Evolutionary conservation across 352 stramenopile species (phyloP).

Genomic region (Globisporangium paddicum): DNA sequence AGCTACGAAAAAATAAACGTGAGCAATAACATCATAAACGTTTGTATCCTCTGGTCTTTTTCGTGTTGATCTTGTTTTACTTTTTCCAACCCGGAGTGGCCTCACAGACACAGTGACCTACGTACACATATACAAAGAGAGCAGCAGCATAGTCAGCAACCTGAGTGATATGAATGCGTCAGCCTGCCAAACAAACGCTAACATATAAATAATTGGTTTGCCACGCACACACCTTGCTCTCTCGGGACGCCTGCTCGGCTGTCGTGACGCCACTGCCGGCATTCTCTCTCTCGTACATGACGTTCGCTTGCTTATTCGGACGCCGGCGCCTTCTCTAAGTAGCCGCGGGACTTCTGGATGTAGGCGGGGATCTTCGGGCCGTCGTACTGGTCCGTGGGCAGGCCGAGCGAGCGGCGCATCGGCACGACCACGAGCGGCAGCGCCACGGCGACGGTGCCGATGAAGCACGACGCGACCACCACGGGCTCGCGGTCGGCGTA

Average conservation of each 20-base stretch:
- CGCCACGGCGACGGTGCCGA: slow-evolving; percentile 61
- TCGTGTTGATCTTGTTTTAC: slow-evolving; percentile 1
- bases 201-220: background rate
- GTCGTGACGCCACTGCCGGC: background rate
- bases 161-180: background rate
- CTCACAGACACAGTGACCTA: background rate
- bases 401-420: slow-evolving; percentile 75
- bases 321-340: slow-evolving; percentile 36
- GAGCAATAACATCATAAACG: background rate
- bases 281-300: background rate
- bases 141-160: background rate
- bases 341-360: slow-evolving; percentile 70
- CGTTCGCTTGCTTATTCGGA: slow-evolving; percentile 20
- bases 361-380: slow-evolving; percentile 71
- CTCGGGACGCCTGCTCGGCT: background rate
- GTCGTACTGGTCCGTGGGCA: slow-evolving; percentile 89
- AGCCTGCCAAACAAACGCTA: background rate
- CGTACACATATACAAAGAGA: background rate
- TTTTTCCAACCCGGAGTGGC: background rate
- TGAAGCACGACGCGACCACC: slow-evolving; percentile 77
- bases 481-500: slow-evolving; percentile 85
- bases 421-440: slow-evolving; percentile 80
- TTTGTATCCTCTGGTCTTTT: background rate
- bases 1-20: background rate
- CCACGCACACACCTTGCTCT: background rate